Evolutionary conservation across 495 filamentous ascomycete genomes (phyloP), one percentile per base, ranked within the genome.

Genomic region (Aspergillus incahuasiensis): DNA sequence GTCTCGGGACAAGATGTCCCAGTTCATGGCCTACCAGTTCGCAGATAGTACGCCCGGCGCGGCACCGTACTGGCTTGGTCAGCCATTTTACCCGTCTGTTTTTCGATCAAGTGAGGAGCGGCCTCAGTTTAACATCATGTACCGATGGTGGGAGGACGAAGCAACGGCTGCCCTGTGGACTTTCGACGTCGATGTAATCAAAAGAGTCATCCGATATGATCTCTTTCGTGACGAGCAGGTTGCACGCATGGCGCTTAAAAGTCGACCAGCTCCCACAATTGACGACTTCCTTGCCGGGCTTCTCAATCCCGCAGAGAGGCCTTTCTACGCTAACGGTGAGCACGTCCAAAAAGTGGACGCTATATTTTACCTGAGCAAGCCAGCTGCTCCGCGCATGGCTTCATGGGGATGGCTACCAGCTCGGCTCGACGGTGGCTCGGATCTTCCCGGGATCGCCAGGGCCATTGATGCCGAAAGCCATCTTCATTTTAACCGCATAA

Each of bases 91-190:
- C 47, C 70, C 61, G 16, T 60, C 64, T 35, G 48, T 75, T 5
- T 77, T 75, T 60, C 63, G 61, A 24, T 24, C 62, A 5, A 46
- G 56, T 34, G 38, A 61, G 1, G 74, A 77, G 48, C 55, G 70
- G 9, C 71, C 74, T 19, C 62, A 56, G 8, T 71, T 72, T 49
- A 61, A 48, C 19, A 43, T 63, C 4, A 19, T 59, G 0, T 75
- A 71, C 44, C 68, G 67, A 39, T 77, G 71, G 70, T 77, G 74
- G 74, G 74, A 75, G 49, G 74, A 74, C 40, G 73, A 77, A 44
- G 71, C 72, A 0, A 65, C 61, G 0, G 68, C 73, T 0, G 59
- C 73, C 5, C 63, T 77, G 21, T 77, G 73, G 73, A 69, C 70
- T 3, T 77, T 75, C 25, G 71, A 77, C 25, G 59, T 70, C 16